Base-by-base conservation (phyloP, 371 early-diverging fungal genomes). In the Apophysomyces ossiformis region DNA sequence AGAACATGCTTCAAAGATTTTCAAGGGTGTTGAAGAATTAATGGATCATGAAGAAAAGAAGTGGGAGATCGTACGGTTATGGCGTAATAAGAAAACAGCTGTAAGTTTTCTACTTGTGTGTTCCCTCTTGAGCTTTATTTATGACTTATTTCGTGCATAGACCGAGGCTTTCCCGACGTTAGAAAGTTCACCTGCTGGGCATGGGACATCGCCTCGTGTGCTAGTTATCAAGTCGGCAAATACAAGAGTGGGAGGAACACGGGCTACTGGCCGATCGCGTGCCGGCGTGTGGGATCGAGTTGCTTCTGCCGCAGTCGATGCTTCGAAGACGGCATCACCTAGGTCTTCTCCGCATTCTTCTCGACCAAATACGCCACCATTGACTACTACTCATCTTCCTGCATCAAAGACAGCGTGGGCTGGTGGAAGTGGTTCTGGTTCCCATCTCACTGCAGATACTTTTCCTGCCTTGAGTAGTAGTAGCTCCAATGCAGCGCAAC, bases 51-150 rank as follows among this genome's bases (percentile, higher is more conserved):
- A 82, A 9, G 78, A 70, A n/a, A 89, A 90, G 71, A 83, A 82
- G 65, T 76, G 72, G 37, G 90, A 88, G 36, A 73, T 94, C 72
- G 72, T 91, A 37, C 77, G 87, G 15, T 87, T 84, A 0, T 91
- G 89, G 90, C 85, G 91, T 39, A 91, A 93, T 71, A 86, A 78
- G 47, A 87, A 89, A 63, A 83, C 85, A 15, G 74, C 77, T 61
- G 88, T 85, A 73, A 65, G 69, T 64, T 47, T 44, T 39, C 26
- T 43, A 26, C 32, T 26, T 26, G 32, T 26, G 2, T 26, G 32
- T 26, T 26, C 32, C 1, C 32, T 26, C 2, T 26, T 26, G 32
- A 26, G 32, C 43, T 15, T 43, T 43, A 12, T 43, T 50, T 38
- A 56, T 37, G 39, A 64, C 37, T 66, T 37, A 8, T 59, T 59